Base-by-base conservation (phyloP, 805 yeast species). In the Schwanniomyces sp. region DNA sequence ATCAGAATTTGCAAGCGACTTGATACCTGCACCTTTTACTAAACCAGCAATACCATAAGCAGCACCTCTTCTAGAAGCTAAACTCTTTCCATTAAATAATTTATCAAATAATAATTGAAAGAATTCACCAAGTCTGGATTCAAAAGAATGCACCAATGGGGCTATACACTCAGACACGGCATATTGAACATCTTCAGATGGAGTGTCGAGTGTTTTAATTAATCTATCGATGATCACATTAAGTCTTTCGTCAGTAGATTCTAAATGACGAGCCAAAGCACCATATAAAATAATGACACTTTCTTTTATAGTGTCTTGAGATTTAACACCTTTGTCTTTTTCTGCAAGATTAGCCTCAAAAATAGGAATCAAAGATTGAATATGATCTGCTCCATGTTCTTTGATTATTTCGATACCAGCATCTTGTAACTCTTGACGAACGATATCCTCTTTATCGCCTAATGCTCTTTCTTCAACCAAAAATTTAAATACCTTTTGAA, bases 31-130 rank as follows among this genome's bases (percentile, higher is more conserved):
- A 49, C 99, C 99, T 60, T 88, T 86, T 2, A 88, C 92, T 40
- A 94, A 68, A 52, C 99, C 99, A 18, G 98, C 88, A 56, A 94
- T 79, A 65, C 98, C 99, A 70, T 88, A 91, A 1, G 98, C 98
- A 2, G 97, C 92, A 60, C 98, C 99, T 54, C 92, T 80, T 62
- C 96, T 79, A n/a, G 75, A 72, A 1, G 79, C 78, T 34, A 72
- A 59, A 1, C 69, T 55, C 28, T 70, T 69, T 2, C 82, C 82
- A 7, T 67, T 63, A 59, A 88, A 82, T 24, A 91, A 70, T 53
- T 79, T 82, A 5, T 72, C 79, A 59, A 88, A 78, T 43, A 91
- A 70, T 3, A 59, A 55, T 32, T 84, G 86, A 48, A 88, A 68
- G 54, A 86, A 81, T 0, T 67, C 64, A 25, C 76, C 78, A 26